phyloP scores from a whole-genome alignment of 2,329 filamentous ascomycete species.

The Aspergillus sp. region DNA sequence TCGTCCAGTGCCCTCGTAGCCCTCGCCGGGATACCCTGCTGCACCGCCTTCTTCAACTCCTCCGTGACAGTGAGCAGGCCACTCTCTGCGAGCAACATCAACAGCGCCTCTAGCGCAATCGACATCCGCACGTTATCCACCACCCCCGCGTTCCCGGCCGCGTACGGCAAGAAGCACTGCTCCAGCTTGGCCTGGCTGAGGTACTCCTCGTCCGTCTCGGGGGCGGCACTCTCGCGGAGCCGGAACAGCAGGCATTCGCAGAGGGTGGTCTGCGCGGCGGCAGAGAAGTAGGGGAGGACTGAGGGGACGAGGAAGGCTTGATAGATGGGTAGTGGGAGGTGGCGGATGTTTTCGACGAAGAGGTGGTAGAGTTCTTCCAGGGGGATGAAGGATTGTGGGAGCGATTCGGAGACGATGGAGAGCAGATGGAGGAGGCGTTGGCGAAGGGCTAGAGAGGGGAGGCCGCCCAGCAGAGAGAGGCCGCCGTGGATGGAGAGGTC shows the following conservation, averaged over 20 bases:
- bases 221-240: constrained; percentile 39
- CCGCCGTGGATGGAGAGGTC: constrained; percentile 11
- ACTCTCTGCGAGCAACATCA: constrained; percentile 45
- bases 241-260: constrained; percentile 46
- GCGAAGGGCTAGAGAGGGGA: constrained; percentile 34
- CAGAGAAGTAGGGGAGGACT: constrained; percentile 33
- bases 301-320: constrained; percentile 39
- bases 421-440: constrained; percentile 40
- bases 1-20: constrained; percentile 38
- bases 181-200: constrained; percentile 46
- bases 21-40: constrained; percentile 47
- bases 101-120: constrained; percentile 57
- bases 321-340: constrained; percentile 39
- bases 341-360: constrained; percentile 41
- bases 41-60: constrained; percentile 39
- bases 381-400: constrained; percentile 29
- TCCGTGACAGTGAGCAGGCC: constrained; percentile 26
- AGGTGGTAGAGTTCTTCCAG: constrained; percentile 36
- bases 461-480: constrained; percentile 29
- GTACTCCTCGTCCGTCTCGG: constrained; percentile 31
- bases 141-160: constrained; percentile 52
- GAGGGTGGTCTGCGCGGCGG: constrained; percentile 42
- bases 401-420: constrained; percentile 27
- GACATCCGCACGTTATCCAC: constrained; percentile 68
- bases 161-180: constrained; percentile 56